Evolutionary conservation across 805 yeast species (phyloP), one percentile per base, ranked within the genome.

Genomic region (Wickerhamia fluorescens): DNA sequence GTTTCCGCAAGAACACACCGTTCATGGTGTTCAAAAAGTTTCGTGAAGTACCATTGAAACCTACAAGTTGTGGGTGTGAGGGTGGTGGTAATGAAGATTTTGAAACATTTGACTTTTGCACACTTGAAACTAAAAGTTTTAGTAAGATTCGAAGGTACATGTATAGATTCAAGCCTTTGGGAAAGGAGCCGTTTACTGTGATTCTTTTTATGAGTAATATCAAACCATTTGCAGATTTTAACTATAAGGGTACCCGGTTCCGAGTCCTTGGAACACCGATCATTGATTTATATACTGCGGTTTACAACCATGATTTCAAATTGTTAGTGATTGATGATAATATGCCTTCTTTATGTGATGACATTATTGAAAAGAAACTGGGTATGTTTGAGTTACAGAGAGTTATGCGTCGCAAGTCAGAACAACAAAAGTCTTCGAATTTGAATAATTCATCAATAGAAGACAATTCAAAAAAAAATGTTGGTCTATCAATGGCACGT

Each of bases 221-320:
- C 37, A 47, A 52, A 30, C 62, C 68, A 3, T 58, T 55, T 37
- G 49, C 63, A 7, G 69, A 63, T 42, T 63, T 63, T 38, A 42
- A 28, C 17, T 62, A 58, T 36, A 49, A 49, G 21, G 38, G 36
- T 22, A 61, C 67, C 3, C 40, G 66, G 9, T 63, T 63, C 38
- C 47, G 69, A 26, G 43, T 61, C 4, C 27, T 56, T 12, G 68
- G 69, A 4, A 51, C 65, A 4, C 37, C 64, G 5, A 34, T 57
- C n/a, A 32, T 49, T 3, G 44, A 47, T 33, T 53, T 56, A 3
- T 48, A 55, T 36, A 38, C 53, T n/a, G 34, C 42, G 31, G 42
- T 35, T 18, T 53, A 51, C 38, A 53, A 51, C 29, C 65, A 63
- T 3, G 44, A 44, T 13, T 44, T 63, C 31, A 55, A 57, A 32